phyloP scores from a whole-genome alignment of 2,329 filamentous ascomycete genomes.

The Metarhizium rileyi region DNA sequence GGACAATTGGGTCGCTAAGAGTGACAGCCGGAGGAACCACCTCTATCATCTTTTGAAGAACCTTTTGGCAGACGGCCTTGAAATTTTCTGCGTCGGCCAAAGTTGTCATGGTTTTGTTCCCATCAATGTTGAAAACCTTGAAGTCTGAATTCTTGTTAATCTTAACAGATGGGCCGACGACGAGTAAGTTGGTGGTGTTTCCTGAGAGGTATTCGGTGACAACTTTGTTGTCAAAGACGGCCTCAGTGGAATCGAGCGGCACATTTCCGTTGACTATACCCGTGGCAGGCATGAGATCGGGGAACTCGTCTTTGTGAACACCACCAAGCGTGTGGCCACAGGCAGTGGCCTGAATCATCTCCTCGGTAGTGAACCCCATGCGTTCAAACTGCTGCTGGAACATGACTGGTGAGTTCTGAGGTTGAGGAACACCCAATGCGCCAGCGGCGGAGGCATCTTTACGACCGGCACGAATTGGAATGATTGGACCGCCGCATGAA shows the following conservation, averaged over 20 bases:
- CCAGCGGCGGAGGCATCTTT: constrained; percentile 42
- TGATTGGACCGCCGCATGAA: constrained; percentile 40
- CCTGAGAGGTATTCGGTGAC: constrained; percentile 47
- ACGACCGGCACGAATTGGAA: constrained; percentile 44
- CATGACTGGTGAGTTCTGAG: constrained; percentile 41
- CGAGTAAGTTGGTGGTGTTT: constrained; percentile 43
- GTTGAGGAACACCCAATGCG: constrained; percentile 42
- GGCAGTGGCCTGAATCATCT: constrained; percentile 52
- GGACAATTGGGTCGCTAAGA: constrained; percentile 41
- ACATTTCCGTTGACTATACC: constrained; percentile 32
- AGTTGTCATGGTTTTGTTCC: constrained; percentile 42
- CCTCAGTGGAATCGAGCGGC: constrained; percentile 36
- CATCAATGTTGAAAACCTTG: constrained; percentile 45
- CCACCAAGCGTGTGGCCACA: constrained; percentile 54
- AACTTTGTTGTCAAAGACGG: constrained; percentile 45
- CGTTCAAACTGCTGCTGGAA: constrained; percentile 46
- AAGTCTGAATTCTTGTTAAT: constrained; percentile 42
- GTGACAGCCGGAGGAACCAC: constrained; percentile 41
- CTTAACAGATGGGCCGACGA: constrained; percentile 38
- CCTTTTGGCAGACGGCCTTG: constrained; percentile 34
- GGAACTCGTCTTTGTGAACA: constrained; percentile 45
- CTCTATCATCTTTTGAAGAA: constrained; percentile 54
- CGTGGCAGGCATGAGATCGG: constrained; percentile 38
- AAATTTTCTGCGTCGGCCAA: constrained; percentile 37
- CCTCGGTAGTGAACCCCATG: constrained; percentile 44